Conservation (phyloP, 1,284 basidiomycete genomes). For the Vanrija pseudolonga region DNA sequence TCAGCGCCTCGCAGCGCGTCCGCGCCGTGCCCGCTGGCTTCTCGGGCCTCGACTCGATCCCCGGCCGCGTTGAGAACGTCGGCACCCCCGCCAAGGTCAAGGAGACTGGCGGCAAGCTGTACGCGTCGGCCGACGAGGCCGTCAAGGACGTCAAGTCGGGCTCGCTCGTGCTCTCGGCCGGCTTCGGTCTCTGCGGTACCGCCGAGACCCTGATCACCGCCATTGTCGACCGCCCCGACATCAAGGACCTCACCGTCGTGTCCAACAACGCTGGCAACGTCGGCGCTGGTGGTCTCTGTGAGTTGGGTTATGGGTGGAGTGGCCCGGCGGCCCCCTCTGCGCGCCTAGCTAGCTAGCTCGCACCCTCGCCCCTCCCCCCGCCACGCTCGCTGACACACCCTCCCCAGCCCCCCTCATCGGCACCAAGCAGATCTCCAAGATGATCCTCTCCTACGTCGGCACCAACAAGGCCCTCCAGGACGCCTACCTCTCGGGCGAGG, state of each 20-base stretch:
- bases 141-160: slow-evolving; percentile 77
- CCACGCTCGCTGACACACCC: neutral
- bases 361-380: neutral
- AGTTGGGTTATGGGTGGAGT: slow-evolving; percentile 29
- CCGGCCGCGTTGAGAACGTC: slow-evolving; percentile 16
- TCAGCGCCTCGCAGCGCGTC: slow-evolving; percentile 2
- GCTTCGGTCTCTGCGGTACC: slow-evolving; percentile 49
- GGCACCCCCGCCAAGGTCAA: slow-evolving; percentile 9
- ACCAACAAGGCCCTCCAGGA: slow-evolving; percentile 53
- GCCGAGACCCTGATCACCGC: slow-evolving; percentile 81
- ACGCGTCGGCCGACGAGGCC: slow-evolving; percentile 72
- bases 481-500: slow-evolving; percentile 73
- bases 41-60: slow-evolving; percentile 14
- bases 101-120: slow-evolving; percentile 59
- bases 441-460: slow-evolving; percentile 85
- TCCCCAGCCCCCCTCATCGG: slow-evolving; percentile 68
- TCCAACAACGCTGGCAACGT: slow-evolving; percentile 83
- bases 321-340: neutral
- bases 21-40: slow-evolving; percentile 13
- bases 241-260: slow-evolving; percentile 71
- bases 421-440: slow-evolving; percentile 68
- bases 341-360: no score
- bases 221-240: slow-evolving; percentile 66
- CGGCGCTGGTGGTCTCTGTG: slow-evolving; percentile 73
- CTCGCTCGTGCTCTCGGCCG: slow-evolving; percentile 72